Conservation (phyloP, 2,329 filamentous ascomycete species). For the Tolypocladium sp. region DNA sequence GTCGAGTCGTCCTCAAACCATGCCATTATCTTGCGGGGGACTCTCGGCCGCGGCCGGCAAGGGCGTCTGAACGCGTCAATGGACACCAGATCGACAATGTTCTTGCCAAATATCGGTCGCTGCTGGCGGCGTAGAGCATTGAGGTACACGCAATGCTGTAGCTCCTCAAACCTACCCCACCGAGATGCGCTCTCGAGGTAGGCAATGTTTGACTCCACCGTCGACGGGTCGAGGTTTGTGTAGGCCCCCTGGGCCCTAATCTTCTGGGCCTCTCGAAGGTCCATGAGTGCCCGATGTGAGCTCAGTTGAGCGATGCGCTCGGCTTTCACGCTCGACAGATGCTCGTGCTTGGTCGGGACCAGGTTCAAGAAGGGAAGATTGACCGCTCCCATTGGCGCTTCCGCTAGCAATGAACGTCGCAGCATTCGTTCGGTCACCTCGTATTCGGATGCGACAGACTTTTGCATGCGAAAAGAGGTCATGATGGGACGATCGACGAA, state of each 20-base stretch:
- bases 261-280: slow-evolving; percentile 64
- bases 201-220: slow-evolving; percentile 58
- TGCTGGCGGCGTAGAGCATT: slow-evolving; percentile 75
- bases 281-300: slow-evolving; percentile 59
- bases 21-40: slow-evolving; percentile 54
- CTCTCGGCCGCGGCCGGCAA: slow-evolving; percentile 48
- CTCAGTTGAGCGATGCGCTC: slow-evolving; percentile 56
- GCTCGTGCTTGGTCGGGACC: slow-evolving; percentile 62
- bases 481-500: slow-evolving; percentile 95
- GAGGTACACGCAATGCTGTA: slow-evolving; percentile 72
- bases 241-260: slow-evolving; percentile 46
- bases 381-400: slow-evolving; percentile 53
- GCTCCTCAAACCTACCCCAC: slow-evolving; percentile 63
- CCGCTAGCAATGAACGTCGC: slow-evolving; percentile 53
- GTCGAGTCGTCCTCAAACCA: slow-evolving; percentile 69
- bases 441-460: slow-evolving; percentile 66
- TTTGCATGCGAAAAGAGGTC: slow-evolving; percentile 88
- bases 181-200: slow-evolving; percentile 64
- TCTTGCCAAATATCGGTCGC: slow-evolving; percentile 71
- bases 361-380: slow-evolving; percentile 73
- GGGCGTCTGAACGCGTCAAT: slow-evolving; percentile 52
- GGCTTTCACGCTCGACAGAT: slow-evolving; percentile 44
- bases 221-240: slow-evolving; percentile 52
- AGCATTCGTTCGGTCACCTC: slow-evolving; percentile 64
- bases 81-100: slow-evolving; percentile 66